Evolutionary conservation across 805 yeast genomes (phyloP).

Genomic region (Metschnikowia continentalis): DNA sequence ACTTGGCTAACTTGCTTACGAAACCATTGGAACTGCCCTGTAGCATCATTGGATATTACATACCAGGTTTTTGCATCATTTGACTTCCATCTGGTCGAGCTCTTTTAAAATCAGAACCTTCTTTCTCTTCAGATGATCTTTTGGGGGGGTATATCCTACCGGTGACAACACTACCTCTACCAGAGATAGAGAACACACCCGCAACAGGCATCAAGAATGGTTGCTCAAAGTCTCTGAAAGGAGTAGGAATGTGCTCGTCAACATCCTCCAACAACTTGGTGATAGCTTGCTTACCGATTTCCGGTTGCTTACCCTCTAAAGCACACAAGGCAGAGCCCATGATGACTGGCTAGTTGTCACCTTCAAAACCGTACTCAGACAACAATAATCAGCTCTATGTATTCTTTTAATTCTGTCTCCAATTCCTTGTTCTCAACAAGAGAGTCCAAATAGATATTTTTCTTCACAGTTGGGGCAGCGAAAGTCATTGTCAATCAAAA

Average conservation of each 20-base stretch:
- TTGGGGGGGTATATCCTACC: conserved; percentile 26
- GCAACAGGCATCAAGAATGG: too few species aligned
- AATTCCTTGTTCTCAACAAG: conserved; percentile 59
- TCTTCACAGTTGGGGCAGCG: conserved; percentile 83
- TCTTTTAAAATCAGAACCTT: conserved; percentile 23
- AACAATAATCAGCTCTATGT: conserved; percentile 38
- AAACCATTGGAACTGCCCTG: background rate
- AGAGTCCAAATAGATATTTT: conserved; percentile 73
- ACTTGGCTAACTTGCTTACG: too few species aligned
- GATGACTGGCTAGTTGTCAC: too few species aligned
- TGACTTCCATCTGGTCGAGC: conserved; percentile 19
- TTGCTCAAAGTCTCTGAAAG: too few species aligned
- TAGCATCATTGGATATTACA: conserved; percentile 18
- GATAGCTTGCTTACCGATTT: too few species aligned
- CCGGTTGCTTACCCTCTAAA: too few species aligned
- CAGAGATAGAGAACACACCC: too few species aligned
- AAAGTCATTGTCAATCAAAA: conserved; percentile 77
- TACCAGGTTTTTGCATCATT: conserved; percentile 7
- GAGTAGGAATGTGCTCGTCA: too few species aligned
- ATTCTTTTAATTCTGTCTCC: conserved; percentile 51
- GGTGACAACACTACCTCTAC: too few species aligned
- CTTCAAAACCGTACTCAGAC: too few species aligned
- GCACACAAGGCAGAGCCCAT: too few species aligned
- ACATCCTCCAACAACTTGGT: too few species aligned
- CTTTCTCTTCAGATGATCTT: conserved; percentile 13